A percentile compares a stretch with the other conserved stretches of the same genome.
phyloP scores from a whole-genome alignment of 1,284 basidiomycete species.

The Fistulina hepatica region DNA sequence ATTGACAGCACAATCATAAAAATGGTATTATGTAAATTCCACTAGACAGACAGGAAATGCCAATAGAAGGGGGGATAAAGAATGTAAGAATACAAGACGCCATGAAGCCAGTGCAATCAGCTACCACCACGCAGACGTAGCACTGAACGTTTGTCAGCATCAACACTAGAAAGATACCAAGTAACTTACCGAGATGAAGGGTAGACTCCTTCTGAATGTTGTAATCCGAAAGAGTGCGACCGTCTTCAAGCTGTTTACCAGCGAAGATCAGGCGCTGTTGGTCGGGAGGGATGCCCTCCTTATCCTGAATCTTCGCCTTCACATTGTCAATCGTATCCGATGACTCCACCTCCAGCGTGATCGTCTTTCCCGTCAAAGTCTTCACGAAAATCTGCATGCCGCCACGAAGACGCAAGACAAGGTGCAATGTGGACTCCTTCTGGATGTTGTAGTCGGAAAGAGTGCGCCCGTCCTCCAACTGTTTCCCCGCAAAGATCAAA shows the following conservation, averaged over 20 bases:
- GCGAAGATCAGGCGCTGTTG: conserved; percentile 79
- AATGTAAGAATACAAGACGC: too few species aligned
- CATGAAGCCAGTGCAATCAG: too few species aligned
- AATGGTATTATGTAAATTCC: too few species aligned
- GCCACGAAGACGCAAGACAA: conserved; percentile 78
- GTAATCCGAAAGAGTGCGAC: conserved; percentile 75
- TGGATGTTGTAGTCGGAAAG: conserved; percentile 79
- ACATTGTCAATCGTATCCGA: conserved; percentile 87
- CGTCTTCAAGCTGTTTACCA: conserved; percentile 78
- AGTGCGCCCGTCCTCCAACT: conserved; percentile 73
- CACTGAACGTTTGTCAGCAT: too few species aligned
- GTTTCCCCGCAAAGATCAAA: conserved; percentile 84
- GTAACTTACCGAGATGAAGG: too few species aligned
- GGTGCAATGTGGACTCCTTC: conserved; percentile 75
- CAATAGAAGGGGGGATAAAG: too few species aligned
- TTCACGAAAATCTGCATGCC: conserved; percentile 89
- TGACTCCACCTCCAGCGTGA: conserved; percentile 88
- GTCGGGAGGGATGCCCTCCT: conserved; percentile 64
- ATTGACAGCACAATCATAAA: too few species aligned
- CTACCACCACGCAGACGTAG: too few species aligned
- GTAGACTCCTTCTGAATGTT: conserved; percentile 70
- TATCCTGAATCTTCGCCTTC: conserved; percentile 77
- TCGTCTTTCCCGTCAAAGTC: conserved; percentile 87
- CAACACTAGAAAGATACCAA: too few species aligned
- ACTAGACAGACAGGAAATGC: too few species aligned